Conservation (phyloP, 1,284 basidiomycete genomes). For the Tylopilus orsonianus region DNA sequence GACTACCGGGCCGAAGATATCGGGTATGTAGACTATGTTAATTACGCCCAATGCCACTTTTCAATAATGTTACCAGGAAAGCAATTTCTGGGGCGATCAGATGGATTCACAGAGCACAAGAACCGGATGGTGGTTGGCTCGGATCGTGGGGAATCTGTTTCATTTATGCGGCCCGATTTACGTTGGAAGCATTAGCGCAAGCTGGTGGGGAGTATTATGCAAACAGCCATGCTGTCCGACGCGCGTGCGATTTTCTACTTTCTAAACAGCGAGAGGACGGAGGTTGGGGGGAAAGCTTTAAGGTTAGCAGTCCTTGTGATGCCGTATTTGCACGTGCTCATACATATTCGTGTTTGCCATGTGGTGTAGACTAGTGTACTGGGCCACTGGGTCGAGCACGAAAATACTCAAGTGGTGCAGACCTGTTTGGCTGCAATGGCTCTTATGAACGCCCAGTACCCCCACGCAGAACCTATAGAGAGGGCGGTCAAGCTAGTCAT, state of each 20-base stretch:
- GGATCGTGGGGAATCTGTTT: constrained; percentile 98
- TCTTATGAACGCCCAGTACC: constrained; percentile 88
- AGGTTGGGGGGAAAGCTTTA: constrained; percentile 98
- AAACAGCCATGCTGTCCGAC: constrained; percentile 68
- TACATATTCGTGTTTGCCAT: neutral
- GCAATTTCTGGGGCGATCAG: constrained; percentile 72
- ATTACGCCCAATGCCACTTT: neutral
- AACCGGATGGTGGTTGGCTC: constrained; percentile 91
- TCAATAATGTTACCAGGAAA: constrained; percentile 36
- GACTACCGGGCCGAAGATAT: constrained; percentile 83
- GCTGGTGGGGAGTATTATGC: constrained; percentile 88
- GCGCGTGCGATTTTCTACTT: constrained; percentile 86
- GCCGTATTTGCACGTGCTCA: neutral
- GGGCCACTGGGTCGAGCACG: constrained; percentile 82
- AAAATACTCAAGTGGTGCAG: constrained; percentile 86
- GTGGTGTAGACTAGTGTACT: constrained; percentile 79
- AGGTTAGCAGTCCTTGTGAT: constrained; percentile 50
- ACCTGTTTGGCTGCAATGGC: constrained; percentile 94
- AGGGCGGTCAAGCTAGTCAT: constrained; percentile 87
- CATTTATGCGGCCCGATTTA: constrained; percentile 96
- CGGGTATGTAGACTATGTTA: constrained; percentile 52
- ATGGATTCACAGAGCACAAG: constrained; percentile 83
- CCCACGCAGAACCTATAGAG: constrained; percentile 78
- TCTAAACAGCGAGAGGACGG: constrained; percentile 88
- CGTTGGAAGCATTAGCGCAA: constrained; percentile 86